phyloP scores from a whole-genome alignment of 75 land plant genomes.

The Cupressus sempervirens region DNA sequence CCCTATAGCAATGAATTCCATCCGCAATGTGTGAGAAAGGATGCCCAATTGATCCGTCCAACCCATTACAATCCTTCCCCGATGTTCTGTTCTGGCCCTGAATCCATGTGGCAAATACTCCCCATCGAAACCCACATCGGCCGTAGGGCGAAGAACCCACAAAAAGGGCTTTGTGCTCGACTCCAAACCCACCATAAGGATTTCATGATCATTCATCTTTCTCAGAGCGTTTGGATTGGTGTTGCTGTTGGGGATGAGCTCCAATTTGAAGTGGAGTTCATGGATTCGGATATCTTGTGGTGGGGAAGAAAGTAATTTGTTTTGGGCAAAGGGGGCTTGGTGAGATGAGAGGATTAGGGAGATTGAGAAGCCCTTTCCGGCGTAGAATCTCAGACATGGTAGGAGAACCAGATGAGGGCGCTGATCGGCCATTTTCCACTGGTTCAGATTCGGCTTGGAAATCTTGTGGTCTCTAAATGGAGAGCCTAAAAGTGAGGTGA shows the following conservation, averaged over 20 bases:
- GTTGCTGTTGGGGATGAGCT: neutral
- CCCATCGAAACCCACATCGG: neutral
- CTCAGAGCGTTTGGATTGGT: constrained; percentile 10
- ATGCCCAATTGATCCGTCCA: constrained; percentile 11
- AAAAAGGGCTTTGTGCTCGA: neutral
- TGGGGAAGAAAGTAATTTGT: neutral
- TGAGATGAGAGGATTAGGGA: constrained; percentile 13
- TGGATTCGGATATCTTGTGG: neutral
- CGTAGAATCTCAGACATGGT: neutral
- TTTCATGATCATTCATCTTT: too few species aligned
- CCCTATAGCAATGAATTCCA: constrained; percentile 10
- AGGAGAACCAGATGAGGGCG: neutral
- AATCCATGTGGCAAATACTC: neutral
- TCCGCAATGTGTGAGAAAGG: constrained; percentile 26
- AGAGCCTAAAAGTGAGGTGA: too few species aligned
- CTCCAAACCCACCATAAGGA: neutral
- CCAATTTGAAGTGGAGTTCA: neutral
- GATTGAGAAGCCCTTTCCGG: neutral
- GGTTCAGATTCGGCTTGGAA: too few species aligned
- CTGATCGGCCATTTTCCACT: neutral
- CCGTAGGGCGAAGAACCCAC: neutral
- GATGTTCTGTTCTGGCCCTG: neutral
- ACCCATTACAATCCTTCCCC: neutral
- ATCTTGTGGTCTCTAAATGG: too few species aligned
- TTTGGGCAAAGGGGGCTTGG: constrained; percentile 17